Evolutionary conservation across 805 yeast species (phyloP), one percentile per base, ranked within the genome.

Genomic region (Saccharomycopsis capsularis): DNA sequence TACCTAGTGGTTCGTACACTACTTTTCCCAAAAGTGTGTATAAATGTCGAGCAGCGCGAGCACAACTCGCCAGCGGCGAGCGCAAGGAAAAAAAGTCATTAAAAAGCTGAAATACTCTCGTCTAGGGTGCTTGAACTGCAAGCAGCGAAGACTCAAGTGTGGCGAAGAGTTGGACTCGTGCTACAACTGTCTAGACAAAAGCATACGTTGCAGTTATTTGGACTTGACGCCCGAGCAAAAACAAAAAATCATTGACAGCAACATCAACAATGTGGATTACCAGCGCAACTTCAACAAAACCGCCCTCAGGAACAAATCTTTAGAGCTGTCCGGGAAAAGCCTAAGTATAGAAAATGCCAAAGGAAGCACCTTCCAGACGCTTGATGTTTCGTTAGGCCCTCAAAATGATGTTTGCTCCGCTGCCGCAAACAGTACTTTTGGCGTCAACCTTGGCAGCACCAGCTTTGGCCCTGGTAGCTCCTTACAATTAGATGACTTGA

Each of bases 381-480:
- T 13, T 27, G 32, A 13, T 27, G 7, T 13, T 27, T 7, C 13
- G 32, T 7, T 13, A 7, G 32, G 32, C 32, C 11, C 11, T 27
- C 11, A 7, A 13, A 13, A 13, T 27, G 13, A 7, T 7, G 13
- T 7, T 27, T 7, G 32, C 32, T 7, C 32, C 7, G 32, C 32
- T 13, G 13, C 11, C 32, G 32, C 32, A 7, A 13, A 7, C 13
- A 27, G 13, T 27, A 13, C 32, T 27, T 7, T 13, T 27, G 13
- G 32, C 32, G 11, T 13, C 32, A 27, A 27, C n/a, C n/a, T n/a
- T n/a, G n/a, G n/a, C n/a, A n/a, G n/a, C n/a, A n/a, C n/a, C n/a
- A n/a, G n/a, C n/a, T n/a, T n/a, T n/a, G n/a, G n/a, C n/a, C n/a
- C 95, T 16, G 99, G 99, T 1, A 72, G 95, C 48, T 74, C 6